These are phyloP conservation scores for Croton setiger DNA, from an alignment of 441 rosid genomes.

Conservation along the genomic window DNA sequence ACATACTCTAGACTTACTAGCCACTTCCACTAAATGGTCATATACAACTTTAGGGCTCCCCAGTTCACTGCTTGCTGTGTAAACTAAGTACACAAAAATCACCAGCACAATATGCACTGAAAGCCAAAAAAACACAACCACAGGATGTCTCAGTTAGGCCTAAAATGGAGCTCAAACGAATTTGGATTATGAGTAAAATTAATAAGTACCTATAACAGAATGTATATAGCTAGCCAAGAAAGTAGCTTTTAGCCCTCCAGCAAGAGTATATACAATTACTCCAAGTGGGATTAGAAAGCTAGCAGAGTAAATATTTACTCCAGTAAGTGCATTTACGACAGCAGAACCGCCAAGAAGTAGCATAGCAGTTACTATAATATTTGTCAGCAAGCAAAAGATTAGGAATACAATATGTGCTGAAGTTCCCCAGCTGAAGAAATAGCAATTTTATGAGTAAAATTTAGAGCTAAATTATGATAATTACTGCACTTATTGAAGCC, in stretches of 20 bases:
- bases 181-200: neutral
- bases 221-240: conserved; percentile 92
- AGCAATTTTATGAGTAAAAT: neutral
- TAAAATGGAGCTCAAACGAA: neutral
- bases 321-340: conserved; percentile 94
- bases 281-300: conserved; percentile 97
- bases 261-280: conserved; percentile 73
- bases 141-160: neutral
- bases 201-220: conserved; percentile 69
- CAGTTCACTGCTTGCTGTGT: conserved; percentile 73
- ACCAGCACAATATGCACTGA: conserved; percentile 76
- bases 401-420: conserved; percentile 83
- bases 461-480: neutral
- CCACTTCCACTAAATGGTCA: conserved; percentile 48
- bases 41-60: conserved; percentile 75
- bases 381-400: conserved; percentile 72
- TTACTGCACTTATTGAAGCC: neutral
- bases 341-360: conserved; percentile 91
- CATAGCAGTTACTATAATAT: conserved; percentile 82
- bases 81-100: conserved; percentile 81
- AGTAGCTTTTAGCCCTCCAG: conserved; percentile 94
- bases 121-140: neutral
- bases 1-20: conserved; percentile 66
- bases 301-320: conserved; percentile 81
- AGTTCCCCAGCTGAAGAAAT: conserved; percentile 75